These are phyloP conservation scores for Hypomyces perniciosus DNA, from an alignment of 2,329 filamentous ascomycete species.

Conservation along the genomic window DNA sequence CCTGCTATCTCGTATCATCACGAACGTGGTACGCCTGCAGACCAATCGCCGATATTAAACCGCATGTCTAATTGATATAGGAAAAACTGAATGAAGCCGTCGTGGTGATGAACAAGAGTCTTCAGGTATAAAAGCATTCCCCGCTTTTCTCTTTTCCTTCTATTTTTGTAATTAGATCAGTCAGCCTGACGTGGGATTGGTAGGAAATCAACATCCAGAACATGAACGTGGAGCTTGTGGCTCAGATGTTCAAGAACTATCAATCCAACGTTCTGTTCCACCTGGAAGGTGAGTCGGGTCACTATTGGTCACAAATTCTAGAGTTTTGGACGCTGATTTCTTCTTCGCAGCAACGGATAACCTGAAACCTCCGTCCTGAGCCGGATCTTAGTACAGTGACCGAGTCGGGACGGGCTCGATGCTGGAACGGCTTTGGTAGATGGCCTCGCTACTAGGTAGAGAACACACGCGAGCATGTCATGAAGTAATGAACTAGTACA, in stretches of 20 bases:
- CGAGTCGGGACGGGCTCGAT: too few relatives aligned
- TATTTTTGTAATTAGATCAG: too few relatives aligned
- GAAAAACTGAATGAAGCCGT: conserved; percentile 97
- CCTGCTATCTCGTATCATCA: conserved; percentile 90
- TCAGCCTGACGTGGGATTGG: too few relatives aligned
- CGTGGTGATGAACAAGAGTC: conserved; percentile 83
- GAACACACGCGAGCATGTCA: too few relatives aligned
- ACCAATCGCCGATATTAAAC: background rate
- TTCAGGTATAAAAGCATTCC: conserved; percentile 54
- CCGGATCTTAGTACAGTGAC: too few relatives aligned
- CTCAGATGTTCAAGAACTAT: conserved; percentile 99
- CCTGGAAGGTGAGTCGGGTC: conserved; percentile 67
- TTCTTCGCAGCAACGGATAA: conserved; percentile 65
- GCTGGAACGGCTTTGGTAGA: too few relatives aligned
- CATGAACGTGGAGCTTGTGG: conserved; percentile 96
- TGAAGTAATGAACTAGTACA: too few relatives aligned
- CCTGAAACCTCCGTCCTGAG: conserved; percentile 65
- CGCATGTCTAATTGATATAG: conserved; percentile 41
- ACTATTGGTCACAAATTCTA: conserved; percentile 8
- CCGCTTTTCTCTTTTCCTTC: background rate
- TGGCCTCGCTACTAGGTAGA: too few relatives aligned
- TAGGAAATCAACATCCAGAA: conserved; percentile 98
- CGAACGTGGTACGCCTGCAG: conserved; percentile 71
- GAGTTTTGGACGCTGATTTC: conserved; percentile 12
- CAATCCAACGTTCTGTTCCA: conserved; percentile 97